phyloP scores from a whole-genome alignment of 2,329 filamentous ascomycete genomes.

The Scolecobasidium constrictum region DNA sequence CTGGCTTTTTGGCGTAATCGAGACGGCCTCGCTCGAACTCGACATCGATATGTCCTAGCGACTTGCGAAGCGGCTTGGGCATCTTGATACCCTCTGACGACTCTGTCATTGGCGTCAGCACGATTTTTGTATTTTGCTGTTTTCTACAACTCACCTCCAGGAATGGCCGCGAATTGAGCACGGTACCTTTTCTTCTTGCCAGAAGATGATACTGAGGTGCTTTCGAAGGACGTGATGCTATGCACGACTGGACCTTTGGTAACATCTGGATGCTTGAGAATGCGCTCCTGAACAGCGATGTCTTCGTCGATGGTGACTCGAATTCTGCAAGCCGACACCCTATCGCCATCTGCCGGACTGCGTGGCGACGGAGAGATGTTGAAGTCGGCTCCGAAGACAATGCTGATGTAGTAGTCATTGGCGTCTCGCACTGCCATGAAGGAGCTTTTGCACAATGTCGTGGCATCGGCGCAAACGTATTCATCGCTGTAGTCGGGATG shows the following conservation, averaged over 20 bases:
- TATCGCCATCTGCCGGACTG: background rate
- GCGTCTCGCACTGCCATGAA: too few relatives aligned
- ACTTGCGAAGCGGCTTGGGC: background rate
- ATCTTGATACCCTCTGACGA: too few relatives aligned
- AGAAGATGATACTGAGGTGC: background rate
- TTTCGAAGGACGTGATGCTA: background rate
- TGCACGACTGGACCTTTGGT: background rate
- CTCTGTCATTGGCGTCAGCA: too few relatives aligned
- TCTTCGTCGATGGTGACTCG: background rate
- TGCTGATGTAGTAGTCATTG: background rate
- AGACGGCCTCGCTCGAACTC: background rate
- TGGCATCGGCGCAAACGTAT: too few relatives aligned
- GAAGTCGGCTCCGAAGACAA: background rate
- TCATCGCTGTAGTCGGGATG: too few relatives aligned
- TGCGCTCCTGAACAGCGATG: background rate
- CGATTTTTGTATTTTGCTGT: too few relatives aligned
- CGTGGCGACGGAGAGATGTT: background rate
- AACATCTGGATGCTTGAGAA: background rate
- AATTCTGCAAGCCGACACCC: background rate
- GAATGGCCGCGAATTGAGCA: background rate
- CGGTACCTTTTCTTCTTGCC: background rate
- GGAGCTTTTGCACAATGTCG: too few relatives aligned
- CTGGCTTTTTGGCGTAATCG: too few relatives aligned
- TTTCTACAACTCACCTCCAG: background rate
- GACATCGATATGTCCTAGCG: background rate